Conservation (phyloP, 257 asterid genomes). For the Scutellaria barbata region DNA sequence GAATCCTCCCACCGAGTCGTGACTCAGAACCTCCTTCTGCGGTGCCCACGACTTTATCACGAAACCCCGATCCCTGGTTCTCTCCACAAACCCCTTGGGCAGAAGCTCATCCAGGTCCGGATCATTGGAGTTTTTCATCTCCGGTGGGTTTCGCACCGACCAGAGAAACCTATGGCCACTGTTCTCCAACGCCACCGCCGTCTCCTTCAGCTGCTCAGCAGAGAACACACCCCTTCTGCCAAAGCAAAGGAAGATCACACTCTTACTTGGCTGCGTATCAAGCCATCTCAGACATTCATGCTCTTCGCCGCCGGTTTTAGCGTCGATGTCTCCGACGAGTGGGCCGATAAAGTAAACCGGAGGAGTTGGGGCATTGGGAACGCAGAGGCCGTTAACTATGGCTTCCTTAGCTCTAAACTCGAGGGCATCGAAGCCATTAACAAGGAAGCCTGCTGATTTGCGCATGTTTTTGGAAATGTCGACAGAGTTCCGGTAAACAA, state of each 20-base stretch:
- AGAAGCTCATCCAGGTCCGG: slow-evolving; percentile 29
- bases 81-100: slow-evolving; percentile 54
- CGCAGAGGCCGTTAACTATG: slow-evolving; percentile 39
- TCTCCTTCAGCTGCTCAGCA: not conserved
- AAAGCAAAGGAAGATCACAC: slow-evolving; percentile 57
- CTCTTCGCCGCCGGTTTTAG: too few species aligned
- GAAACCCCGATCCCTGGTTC: slow-evolving; percentile 27
- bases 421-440: slow-evolving; percentile 38
- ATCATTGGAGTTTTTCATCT: too few species aligned
- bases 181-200: slow-evolving; percentile 55
- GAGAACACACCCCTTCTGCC: slow-evolving; percentile 52
- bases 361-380: slow-evolving; percentile 49
- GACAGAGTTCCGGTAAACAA: slow-evolving; percentile 29
- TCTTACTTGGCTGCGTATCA: too few species aligned
- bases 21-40: slow-evolving; percentile 17
- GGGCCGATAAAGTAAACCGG: slow-evolving; percentile 59
- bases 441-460: slow-evolving; percentile 38
- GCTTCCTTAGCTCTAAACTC: slow-evolving; percentile 44
- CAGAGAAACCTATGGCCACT: slow-evolving; percentile 47
- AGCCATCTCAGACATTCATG: too few species aligned
- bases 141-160: too few species aligned
- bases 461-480: slow-evolving; percentile 32
- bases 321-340: not conserved
- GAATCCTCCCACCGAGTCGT: slow-evolving; percentile 59
- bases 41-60: too few species aligned